A percentile compares a stretch with the other conserved stretches of the same genome.
These are phyloP conservation scores for Leishmania tropica DNA, from an alignment of 208 protist species.

Conservation along the genomic window DNA sequence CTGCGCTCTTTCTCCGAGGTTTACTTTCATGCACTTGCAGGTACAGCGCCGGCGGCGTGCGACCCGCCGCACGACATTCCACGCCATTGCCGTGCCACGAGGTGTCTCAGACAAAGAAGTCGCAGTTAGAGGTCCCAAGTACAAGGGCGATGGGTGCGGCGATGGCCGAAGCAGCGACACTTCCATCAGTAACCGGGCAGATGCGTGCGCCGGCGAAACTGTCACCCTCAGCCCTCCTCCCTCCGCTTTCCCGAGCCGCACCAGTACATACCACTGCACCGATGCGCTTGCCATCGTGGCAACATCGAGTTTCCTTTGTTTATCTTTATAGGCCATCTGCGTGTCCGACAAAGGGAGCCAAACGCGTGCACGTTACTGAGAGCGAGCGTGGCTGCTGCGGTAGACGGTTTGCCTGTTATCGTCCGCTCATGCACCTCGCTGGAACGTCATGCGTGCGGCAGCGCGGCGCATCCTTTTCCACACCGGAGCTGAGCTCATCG, in stretches of 20 bases:
- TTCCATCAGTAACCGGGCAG: too few relatives aligned
- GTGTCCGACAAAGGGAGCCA: too few relatives aligned
- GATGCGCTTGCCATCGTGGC: not conserved
- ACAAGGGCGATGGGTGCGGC: not conserved
- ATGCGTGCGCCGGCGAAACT: not conserved
- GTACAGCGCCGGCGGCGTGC: not conserved
- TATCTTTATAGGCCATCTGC: not conserved
- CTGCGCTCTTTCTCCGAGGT: not conserved
- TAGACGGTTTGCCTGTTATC: not conserved
- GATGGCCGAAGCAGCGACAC: not conserved
- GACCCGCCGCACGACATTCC: not conserved
- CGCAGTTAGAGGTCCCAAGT: not conserved
- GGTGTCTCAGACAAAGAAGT: not conserved
- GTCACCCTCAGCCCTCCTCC: not conserved
- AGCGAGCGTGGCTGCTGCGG: not conserved
- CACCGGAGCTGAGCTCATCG: not conserved
- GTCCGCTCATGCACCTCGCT: constrained; percentile 9
- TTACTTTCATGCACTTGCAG: not conserved
- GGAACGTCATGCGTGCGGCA: constrained; percentile 4
- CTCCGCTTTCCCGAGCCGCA: not conserved
- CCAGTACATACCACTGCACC: not conserved
- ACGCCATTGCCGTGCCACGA: too few relatives aligned
- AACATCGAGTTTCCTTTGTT: not conserved
- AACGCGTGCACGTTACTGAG: not conserved
- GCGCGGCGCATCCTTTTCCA: not conserved